These are phyloP conservation scores for Calonectria fujianensis DNA, from an alignment of 2,329 filamentous ascomycete species.

Conservation along the genomic window DNA sequence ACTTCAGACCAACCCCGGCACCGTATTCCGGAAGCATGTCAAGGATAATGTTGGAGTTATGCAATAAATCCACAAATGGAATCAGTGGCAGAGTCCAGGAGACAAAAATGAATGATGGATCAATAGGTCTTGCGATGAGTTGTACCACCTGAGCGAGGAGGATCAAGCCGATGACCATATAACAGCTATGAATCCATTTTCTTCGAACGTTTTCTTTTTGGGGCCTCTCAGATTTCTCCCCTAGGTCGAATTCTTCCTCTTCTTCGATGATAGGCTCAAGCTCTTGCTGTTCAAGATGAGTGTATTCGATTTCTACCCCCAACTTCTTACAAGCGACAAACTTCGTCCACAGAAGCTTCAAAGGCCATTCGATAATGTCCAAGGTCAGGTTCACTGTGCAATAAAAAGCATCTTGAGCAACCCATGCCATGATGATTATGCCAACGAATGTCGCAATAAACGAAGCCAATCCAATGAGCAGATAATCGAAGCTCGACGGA, in stretches of 20 bases:
- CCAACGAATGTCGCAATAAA: slow-evolving; percentile 46
- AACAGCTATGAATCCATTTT: slow-evolving; percentile 21
- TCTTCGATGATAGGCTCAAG: slow-evolving; percentile 36
- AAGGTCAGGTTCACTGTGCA: slow-evolving; percentile 45
- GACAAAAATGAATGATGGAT: slow-evolving; percentile 58
- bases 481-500: slow-evolving; percentile 55
- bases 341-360: slow-evolving; percentile 36
- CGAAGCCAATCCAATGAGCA: slow-evolving; percentile 58
- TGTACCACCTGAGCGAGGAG: slow-evolving; percentile 51
- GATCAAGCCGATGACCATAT: slow-evolving; percentile 38
- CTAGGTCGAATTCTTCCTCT: background rate
- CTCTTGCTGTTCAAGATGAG: slow-evolving; percentile 52
- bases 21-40: slow-evolving; percentile 50
- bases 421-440: slow-evolving; percentile 48
- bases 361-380: slow-evolving; percentile 55
- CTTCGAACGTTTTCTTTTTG: background rate
- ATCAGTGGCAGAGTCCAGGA: slow-evolving; percentile 60
- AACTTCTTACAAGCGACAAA: background rate
- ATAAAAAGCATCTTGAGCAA: slow-evolving; percentile 54
- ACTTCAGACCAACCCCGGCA: slow-evolving; percentile 49
- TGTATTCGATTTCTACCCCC: slow-evolving; percentile 42
- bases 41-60: slow-evolving; percentile 53
- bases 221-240: background rate
- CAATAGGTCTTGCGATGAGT: slow-evolving; percentile 52
- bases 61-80: slow-evolving; percentile 59